Base-by-base conservation (phyloP, 148 eudicot genomes). In the Diospyros kaki region DNA sequence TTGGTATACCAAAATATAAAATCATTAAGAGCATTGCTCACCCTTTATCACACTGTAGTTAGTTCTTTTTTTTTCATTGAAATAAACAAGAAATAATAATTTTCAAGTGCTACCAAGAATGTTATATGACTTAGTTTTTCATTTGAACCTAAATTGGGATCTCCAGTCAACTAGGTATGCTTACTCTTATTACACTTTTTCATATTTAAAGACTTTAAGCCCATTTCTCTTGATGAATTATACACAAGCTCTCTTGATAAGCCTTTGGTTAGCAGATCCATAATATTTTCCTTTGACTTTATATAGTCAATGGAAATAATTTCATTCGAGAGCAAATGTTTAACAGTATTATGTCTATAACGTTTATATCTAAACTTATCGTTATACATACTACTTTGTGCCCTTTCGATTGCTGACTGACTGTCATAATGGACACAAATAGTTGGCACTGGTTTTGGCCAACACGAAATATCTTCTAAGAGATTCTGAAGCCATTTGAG, bases 351-450 rank as follows among this genome's bases (percentile, higher is more conserved):
- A 38, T 75, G 72, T 40, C 72, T 54, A 4, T 72, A 52, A 53
- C 78, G 55, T 42, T 64, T 74, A 4, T 62, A 69, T 63, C 65
- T 9, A 39, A 14, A 66, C 64, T 66, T 66, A 3, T 54, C 51
- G n/a, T 66, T 75, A 39, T 18, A 64, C 68, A 38, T 64, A 1
- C 40, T 14, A 9, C 51, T 75, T 14, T 66, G 52, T 53, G 78
- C 65, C 41, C 65, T 53, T 2, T 65, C 65, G 6, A 66, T 66
- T 40, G 72, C 72, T 3, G 78, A 66, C 66, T 75, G 54, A 18
- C 64, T 75, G 66, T 75, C 72, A 51, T 64, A 65, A 41, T 65
- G 62, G 7, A 75, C 66, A 39, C 71, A 65, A 2, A 75, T 75
- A 6, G 71, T 52, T 18, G 53, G 15, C 64, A 65, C 14, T 0